Evolutionary conservation across 768 basidiomycete genomes (phyloP).

Genomic region (Mycena chlorophos): DNA sequence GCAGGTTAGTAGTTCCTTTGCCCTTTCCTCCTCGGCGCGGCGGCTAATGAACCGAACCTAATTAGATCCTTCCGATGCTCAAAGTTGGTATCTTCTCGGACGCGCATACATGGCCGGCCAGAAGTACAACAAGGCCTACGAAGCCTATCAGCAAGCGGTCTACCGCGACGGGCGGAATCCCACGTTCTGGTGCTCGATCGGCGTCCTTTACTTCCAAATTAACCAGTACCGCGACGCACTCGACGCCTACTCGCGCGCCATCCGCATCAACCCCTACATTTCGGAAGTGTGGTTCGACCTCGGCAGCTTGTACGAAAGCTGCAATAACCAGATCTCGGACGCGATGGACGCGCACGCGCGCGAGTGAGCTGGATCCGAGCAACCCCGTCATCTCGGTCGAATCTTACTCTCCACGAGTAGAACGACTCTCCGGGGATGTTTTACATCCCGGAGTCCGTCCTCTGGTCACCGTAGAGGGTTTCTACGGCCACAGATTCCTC

Average conservation of each 20-base stretch:
- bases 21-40: background rate
- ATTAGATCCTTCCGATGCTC: slow-evolving; percentile 93
- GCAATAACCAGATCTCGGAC: slow-evolving; percentile 98
- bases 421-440: too few relatives aligned
- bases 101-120: slow-evolving; percentile 98
- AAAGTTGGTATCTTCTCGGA: slow-evolving; percentile 98
- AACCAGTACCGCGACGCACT: slow-evolving; percentile 99
- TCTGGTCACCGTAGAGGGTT: too few relatives aligned
- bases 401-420: too few relatives aligned
- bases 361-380: slow-evolving; percentile 86
- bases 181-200: slow-evolving; percentile 99
- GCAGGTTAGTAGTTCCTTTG: slow-evolving; percentile 54
- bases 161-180: slow-evolving; percentile 99
- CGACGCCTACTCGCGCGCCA: slow-evolving; percentile 97
- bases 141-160: slow-evolving; percentile 98
- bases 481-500: too few relatives aligned
- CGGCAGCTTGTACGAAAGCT: slow-evolving; percentile 94
- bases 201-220: slow-evolving; percentile 98
- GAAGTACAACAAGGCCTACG: slow-evolving; percentile 99
- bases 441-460: too few relatives aligned
- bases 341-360: slow-evolving; percentile 96
- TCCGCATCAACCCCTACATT: slow-evolving; percentile 98
- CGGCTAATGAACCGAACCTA: slow-evolving; percentile 6
- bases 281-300: slow-evolving; percentile 96
- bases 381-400: slow-evolving; percentile 85